These are phyloP conservation scores for Saraca asoca DNA, from an alignment of 331 rosid species.

Conservation along the genomic window DNA sequence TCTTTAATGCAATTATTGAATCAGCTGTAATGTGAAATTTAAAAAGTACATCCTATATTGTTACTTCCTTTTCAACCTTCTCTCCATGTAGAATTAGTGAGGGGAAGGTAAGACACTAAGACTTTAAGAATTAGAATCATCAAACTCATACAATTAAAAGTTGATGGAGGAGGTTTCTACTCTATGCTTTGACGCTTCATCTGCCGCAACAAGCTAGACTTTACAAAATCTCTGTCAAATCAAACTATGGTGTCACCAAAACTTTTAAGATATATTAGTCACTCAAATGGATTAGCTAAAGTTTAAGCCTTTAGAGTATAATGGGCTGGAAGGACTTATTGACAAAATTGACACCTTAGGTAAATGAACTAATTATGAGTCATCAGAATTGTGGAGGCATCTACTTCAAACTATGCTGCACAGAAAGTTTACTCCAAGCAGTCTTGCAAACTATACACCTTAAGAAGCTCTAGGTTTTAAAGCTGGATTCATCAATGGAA, in stretches of 20 bases:
- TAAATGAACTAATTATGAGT: slow-evolving; percentile 5
- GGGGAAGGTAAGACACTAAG: neutral
- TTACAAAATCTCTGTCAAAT: neutral
- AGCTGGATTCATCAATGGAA: slow-evolving; percentile 20
- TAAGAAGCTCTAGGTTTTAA: slow-evolving; percentile 16
- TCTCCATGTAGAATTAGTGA: neutral
- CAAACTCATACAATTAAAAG: neutral
- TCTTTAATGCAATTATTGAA: slow-evolving; percentile 12
- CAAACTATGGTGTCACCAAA: neutral
- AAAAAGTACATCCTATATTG: slow-evolving; percentile 2
- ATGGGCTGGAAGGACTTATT: slow-evolving; percentile 21
- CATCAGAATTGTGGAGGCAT: slow-evolving; percentile 3
- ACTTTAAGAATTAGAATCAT: slow-evolving; percentile 8
- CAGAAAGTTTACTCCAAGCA: slow-evolving; percentile 3
- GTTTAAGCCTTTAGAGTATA: slow-evolving; percentile 13
- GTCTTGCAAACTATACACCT: neutral
- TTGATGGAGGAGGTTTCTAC: slow-evolving; percentile 12
- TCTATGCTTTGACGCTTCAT: slow-evolving; percentile 14
- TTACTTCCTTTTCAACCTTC: slow-evolving; percentile 10
- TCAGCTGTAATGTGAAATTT: slow-evolving; percentile 8
- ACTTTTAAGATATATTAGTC: slow-evolving; percentile 7
- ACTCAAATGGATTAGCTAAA: slow-evolving; percentile 4
- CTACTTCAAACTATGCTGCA: slow-evolving; percentile 9
- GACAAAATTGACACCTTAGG: slow-evolving; percentile 10
- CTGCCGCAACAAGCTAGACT: neutral